Conservation (phyloP, 2,329 filamentous ascomycete genomes). For the Didymella pomorum region DNA sequence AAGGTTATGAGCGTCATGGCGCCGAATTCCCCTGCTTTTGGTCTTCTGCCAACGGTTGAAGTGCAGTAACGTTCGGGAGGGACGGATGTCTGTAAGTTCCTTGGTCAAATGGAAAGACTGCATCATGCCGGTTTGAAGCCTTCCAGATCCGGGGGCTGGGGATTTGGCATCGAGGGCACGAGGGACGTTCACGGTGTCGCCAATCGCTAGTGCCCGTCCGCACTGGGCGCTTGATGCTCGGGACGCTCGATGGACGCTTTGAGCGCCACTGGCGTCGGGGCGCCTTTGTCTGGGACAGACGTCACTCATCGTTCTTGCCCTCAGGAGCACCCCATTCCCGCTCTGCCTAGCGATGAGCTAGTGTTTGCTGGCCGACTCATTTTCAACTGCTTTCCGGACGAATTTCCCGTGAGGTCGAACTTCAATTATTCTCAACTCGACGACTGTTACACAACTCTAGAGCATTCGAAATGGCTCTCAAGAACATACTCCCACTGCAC, state of each 20-base stretch:
- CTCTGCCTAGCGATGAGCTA: constrained; percentile 1
- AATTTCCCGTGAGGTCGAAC: background rate
- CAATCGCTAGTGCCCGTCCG: constrained; percentile 13
- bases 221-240: background rate
- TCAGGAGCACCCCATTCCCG: constrained; percentile 4
- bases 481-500: constrained; percentile 20
- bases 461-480: constrained; percentile 11
- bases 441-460: background rate
- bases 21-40: background rate
- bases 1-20: background rate
- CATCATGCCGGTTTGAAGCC: background rate
- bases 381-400: background rate
- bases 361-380: background rate
- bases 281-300: constrained; percentile 20
- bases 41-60: constrained; percentile 2
- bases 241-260: background rate
- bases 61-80: background rate
- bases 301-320: constrained; percentile 8
- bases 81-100: background rate
- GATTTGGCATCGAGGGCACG: constrained; percentile 4
- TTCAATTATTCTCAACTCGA: background rate
- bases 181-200: constrained; percentile 8
- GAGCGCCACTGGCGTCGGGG: constrained; percentile 16
- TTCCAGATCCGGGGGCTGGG: constrained; percentile 12
- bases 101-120: background rate